Base-by-base conservation (phyloP, 2,329 filamentous ascomycete genomes). In the Colletotrichum tabaci region DNA sequence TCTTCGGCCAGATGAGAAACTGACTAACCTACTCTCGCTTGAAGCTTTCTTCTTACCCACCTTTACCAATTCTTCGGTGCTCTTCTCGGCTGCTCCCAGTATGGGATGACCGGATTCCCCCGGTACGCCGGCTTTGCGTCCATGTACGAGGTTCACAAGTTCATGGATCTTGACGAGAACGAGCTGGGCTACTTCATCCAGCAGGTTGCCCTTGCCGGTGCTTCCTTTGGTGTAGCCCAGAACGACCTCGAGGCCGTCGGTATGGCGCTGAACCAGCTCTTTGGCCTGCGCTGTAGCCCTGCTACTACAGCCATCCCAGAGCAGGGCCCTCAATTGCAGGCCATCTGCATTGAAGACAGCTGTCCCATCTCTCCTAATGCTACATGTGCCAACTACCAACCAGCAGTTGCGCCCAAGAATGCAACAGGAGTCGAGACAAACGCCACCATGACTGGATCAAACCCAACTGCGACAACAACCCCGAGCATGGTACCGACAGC, bases 11-110 rank as follows among this genome's bases (percentile, higher is more conserved):
- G 30, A 2, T 35, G 30, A 10, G 9, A 10, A 35, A 35, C 30
- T 35, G 2, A 9, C 46, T 30, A 16, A 23, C 47, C 2, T 3
- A 5, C 4, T 1, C 16, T 23, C 35, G 4, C 21, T 13, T 18
- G 3, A 69, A 88, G 87, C 78, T 83, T 83, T 72, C 87, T 91
- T 66, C 79, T 91, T 72, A 91, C 87, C 55, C 89, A 91, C 76
- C 81, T 91, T 47, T 91, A 91, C 81, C 79, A 87, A 74, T 91
- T 87, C 83, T 91, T 91, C 77, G 89, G 88, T 61, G 82, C 82
- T 30, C 83, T 91, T 26, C 84, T 91, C 50, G 87, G 86, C 75
- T 91, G 89, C 82, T 84, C 85, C 63, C 73, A 80, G 76, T 84
- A 87, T 77, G 85, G 86, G 65, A 84, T 82, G 79, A 67, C 81